Evolutionary conservation across 2,329 filamentous ascomycete species (phyloP), one percentile per base, ranked within the genome.

Genomic region (Aureobasidium subglaciale): DNA sequence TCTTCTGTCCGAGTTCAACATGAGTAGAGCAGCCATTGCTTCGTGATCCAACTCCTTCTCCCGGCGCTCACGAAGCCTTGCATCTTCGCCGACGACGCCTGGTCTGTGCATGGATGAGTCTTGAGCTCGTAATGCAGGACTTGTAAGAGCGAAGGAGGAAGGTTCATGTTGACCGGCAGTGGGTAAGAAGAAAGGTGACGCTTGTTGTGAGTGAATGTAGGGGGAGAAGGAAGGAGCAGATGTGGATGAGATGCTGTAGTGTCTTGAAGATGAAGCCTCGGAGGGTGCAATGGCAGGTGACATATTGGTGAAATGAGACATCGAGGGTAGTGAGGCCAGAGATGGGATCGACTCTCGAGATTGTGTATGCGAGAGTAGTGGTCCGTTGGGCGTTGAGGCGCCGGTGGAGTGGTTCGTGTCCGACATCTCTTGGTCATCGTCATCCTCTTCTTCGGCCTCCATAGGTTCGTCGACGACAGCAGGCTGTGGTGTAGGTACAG

Each of bases 1-100:
- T 27, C 60, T 35, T 59, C 63, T 34, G 29, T 61, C 48, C 56
- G 62, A 83, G 62, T 91, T 95, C 58, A 96, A 75, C 90, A 96
- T 95, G 68, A 96, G 71, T 62, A 96, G 70, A 3, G 90, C 91
- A 11, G 89, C 86, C 7, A 90, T 93, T 1, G 90, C 91, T 68
- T 93, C 89, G 59, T 90, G 85, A 40, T 78, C 75, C 27, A 74
- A 68, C 63, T 72, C 63, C 43, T 68, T 59, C 41, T 68, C 64
- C 22, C 52, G 53, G 10, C 46, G 24, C 42, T 41, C 41, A 11
- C 45, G 54, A 3, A 32, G 9, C 4, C 25, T 18, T 9, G 46
- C 42, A 11, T 50, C 48, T 22, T 41, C 50, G 8, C 34, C 38
- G 20, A 34, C 30, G 18, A 35, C 40, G 9, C 29, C 38, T 20